Evolutionary conservation across 305 asterid species (phyloP).

Genomic region (Fraxinus paxiana): DNA sequence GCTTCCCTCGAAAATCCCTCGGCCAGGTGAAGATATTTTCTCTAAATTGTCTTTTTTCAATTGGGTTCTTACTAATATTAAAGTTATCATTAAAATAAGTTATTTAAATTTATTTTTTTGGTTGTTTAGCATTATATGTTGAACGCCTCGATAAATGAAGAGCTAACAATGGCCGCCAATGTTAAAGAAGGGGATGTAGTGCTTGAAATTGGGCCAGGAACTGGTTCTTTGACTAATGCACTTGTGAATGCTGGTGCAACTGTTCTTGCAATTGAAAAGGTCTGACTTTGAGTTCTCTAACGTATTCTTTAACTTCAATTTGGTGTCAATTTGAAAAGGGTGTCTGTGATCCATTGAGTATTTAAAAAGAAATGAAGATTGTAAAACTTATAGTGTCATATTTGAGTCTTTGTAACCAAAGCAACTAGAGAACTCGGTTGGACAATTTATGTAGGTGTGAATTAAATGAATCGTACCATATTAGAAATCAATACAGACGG

Average conservation of each 20-base stretch:
- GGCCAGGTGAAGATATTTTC: conserved; percentile 56
- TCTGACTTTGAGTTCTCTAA: conserved; percentile 20
- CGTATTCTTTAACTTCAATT: background rate
- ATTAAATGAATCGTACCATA: background rate
- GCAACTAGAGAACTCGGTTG: background rate
- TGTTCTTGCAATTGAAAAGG: conserved; percentile 97
- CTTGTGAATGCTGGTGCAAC: conserved; percentile 79
- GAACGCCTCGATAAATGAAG: conserved; percentile 65
- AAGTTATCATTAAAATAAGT: background rate
- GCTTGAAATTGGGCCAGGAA: conserved; percentile 94
- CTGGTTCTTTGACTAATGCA: conserved; percentile 88
- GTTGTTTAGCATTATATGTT: conserved; percentile 83
- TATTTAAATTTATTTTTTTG: background rate
- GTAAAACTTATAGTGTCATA: background rate
- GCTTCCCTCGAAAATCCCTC: conserved; percentile 86
- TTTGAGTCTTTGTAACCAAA: background rate
- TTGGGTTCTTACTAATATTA: background rate
- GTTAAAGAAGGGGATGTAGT: conserved; percentile 82
- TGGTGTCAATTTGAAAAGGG: background rate
- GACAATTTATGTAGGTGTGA: background rate
- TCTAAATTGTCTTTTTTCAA: background rate
- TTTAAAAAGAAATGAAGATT: background rate
- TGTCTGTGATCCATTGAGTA: conserved; percentile 10
- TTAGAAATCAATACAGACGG: background rate
- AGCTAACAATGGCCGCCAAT: conserved; percentile 62